Evolutionary conservation across 768 basidiomycete species (phyloP).

Genomic region (Mycena alexandri): DNA sequence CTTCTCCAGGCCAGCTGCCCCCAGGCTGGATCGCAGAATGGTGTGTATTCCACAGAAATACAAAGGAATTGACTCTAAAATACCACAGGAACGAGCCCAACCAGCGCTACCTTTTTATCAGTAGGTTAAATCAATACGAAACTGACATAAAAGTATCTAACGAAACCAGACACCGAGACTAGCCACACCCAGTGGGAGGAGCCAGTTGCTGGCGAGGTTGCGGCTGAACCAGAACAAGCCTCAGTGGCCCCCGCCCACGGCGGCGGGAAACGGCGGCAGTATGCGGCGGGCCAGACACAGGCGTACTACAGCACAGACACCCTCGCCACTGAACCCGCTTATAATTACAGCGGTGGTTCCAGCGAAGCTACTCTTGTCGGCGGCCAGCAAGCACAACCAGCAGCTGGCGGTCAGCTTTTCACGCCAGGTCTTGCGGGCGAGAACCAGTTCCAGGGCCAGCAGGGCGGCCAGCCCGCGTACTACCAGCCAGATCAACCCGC

Average conservation of each 20-base stretch:
- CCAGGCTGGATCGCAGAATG: slow-evolving; percentile 96
- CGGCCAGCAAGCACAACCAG: slow-evolving; percentile 53
- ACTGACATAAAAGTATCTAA: slow-evolving; percentile 32
- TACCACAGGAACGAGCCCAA: slow-evolving; percentile 77
- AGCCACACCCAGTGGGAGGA: slow-evolving; percentile 93
- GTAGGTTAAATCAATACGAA: slow-evolving; percentile 60
- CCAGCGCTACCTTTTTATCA: slow-evolving; percentile 90
- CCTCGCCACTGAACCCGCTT: slow-evolving; percentile 57
- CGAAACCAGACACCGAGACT: slow-evolving; percentile 78
- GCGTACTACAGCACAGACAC: slow-evolving; percentile 75
- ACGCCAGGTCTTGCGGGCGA: slow-evolving; percentile 86
- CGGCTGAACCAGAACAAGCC: slow-evolving; percentile 33
- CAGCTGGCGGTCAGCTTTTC: slow-evolving; percentile 72
- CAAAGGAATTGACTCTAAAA: neutral
- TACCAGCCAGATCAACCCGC: slow-evolving; percentile 40
- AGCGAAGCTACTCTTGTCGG: slow-evolving; percentile 43
- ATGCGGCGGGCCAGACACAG: slow-evolving; percentile 94
- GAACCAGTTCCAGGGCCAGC: slow-evolving; percentile 75
- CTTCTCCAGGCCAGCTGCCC: slow-evolving; percentile 74
- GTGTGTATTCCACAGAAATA: slow-evolving; percentile 50
- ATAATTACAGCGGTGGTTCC: slow-evolving; percentile 53
- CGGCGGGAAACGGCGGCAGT: slow-evolving; percentile 83
- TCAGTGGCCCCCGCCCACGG: slow-evolving; percentile 57
- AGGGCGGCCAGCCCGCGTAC: slow-evolving; percentile 55
- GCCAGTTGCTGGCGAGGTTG: slow-evolving; percentile 59